A percentile compares a stretch with the other conserved stretches of the same genome.
These are phyloP conservation scores for Microcos paniculata DNA, from an alignment of 345 rosid genomes.

Conservation along the genomic window DNA sequence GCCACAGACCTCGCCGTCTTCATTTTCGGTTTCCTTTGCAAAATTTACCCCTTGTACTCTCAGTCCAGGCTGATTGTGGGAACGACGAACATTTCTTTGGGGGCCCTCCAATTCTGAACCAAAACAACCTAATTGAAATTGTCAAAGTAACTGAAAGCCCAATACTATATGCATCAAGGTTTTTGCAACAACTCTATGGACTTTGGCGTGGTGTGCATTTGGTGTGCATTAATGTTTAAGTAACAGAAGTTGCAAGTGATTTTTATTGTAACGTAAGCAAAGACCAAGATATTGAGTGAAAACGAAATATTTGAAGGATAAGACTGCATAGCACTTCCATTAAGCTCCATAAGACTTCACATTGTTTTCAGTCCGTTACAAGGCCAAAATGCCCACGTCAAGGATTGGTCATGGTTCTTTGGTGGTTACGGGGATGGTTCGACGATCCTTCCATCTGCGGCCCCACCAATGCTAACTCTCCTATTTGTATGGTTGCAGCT, in stretches of 20 bases:
- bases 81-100: neutral
- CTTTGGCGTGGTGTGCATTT: neutral
- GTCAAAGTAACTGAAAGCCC: neutral
- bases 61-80: neutral
- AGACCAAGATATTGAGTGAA: neutral
- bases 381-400: neutral
- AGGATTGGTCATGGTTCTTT: neutral
- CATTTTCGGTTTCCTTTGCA: neutral
- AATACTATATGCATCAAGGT: neutral
- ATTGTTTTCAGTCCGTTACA: neutral
- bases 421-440: neutral
- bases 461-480: neutral
- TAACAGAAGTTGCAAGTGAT: neutral
- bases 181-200: neutral
- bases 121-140: neutral
- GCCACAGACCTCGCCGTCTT: neutral
- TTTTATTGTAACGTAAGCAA: neutral
- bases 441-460: neutral
- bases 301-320: neutral
- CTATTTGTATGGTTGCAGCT: neutral
- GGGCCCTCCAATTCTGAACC: neutral
- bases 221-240: neutral
- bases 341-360: neutral
- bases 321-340: neutral
- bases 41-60: neutral